Percentiles rank a stretch among this genome's conserved stretches.
Conservation (phyloP, 768 basidiomycete species). For the Krasilnikovozyma curviuscula region DNA sequence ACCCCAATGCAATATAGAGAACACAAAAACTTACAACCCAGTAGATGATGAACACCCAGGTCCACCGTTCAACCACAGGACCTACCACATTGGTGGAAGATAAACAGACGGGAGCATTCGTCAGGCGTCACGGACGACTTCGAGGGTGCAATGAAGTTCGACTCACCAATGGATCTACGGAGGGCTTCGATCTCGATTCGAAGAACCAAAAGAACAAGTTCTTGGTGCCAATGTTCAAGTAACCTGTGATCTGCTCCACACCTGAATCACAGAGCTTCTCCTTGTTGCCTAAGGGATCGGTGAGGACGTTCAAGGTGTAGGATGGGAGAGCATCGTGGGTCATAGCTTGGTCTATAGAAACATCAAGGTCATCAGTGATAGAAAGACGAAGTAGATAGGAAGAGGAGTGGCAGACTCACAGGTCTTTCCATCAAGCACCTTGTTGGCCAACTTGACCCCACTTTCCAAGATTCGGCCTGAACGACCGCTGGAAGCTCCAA, state of each 20-base stretch:
- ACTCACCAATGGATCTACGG: background rate
- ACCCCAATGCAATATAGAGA: background rate
- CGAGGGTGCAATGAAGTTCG: background rate
- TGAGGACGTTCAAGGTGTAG: slow-evolving; percentile 20
- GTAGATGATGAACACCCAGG: slow-evolving; percentile 21
- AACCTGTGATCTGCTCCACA: slow-evolving; percentile 68
- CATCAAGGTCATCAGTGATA: background rate
- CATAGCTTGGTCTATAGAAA: slow-evolving; percentile 11
- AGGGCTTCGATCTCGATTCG: background rate
- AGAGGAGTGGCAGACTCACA: too few species aligned
- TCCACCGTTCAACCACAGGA: slow-evolving; percentile 71
- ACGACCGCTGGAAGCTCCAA: too few species aligned
- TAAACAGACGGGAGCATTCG: slow-evolving; percentile 1
- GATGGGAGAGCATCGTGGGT: slow-evolving; percentile 24
- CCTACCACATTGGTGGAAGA: slow-evolving; percentile 27
- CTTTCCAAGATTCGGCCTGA: too few species aligned
- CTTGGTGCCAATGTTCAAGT: slow-evolving; percentile 61
- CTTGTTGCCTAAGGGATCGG: too few species aligned
- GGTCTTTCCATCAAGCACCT: too few species aligned
- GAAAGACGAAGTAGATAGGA: too few species aligned
- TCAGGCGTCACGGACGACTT: too few species aligned
- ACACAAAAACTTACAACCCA: slow-evolving; percentile 1
- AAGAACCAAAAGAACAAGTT: slow-evolving; percentile 74
- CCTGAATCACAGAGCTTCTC: slow-evolving; percentile 55
- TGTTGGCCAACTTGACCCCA: too few species aligned